A percentile compares a stretch with the other conserved stretches of the same genome.
Evolutionary conservation across 2,329 filamentous ascomycete species (phyloP).

Genomic region (Aschersonia sp.): DNA sequence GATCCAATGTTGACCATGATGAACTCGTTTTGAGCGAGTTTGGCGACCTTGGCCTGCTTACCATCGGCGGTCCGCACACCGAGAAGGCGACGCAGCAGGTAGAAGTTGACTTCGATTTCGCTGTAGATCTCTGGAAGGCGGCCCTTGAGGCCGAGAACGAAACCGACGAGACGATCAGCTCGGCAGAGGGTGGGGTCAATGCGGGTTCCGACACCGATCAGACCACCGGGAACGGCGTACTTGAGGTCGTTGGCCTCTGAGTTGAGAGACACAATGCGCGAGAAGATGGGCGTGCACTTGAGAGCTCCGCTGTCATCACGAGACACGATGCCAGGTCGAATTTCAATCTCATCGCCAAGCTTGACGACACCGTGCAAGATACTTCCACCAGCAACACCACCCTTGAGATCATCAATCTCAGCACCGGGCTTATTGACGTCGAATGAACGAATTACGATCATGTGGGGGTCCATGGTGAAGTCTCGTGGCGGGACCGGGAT

Average conservation of each 20-base stretch:
- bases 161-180: constrained; percentile 96
- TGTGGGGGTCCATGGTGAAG: constrained; percentile 84
- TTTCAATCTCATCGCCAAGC: constrained; percentile 95
- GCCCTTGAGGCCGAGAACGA: constrained; percentile 90
- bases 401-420: constrained; percentile 96
- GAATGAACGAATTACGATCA: constrained; percentile 99
- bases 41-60: constrained; percentile 98
- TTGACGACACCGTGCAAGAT: constrained; percentile 91
- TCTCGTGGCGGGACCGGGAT: constrained; percentile 87
- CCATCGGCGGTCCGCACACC: constrained; percentile 97
- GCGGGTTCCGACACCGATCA: constrained; percentile 95
- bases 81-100: constrained; percentile 81
- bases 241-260: constrained; percentile 97
- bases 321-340: constrained; percentile 93
- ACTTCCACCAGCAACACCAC: constrained; percentile 92
- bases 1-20: constrained; percentile 99
- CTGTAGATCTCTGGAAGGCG: constrained; percentile 93
- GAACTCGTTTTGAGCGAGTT: constrained; percentile 95
- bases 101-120: constrained; percentile 99
- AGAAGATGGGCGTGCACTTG: constrained; percentile 95
- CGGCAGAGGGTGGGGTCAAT: constrained; percentile 96
- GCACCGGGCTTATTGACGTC: constrained; percentile 99
- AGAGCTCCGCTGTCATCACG: constrained; percentile 88
- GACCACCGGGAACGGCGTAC: constrained; percentile 91
- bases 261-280: constrained; percentile 84